phyloP scores from a whole-genome alignment of 1,139 yeast genomes.

The Nakaseomyces nivariensis region DNA sequence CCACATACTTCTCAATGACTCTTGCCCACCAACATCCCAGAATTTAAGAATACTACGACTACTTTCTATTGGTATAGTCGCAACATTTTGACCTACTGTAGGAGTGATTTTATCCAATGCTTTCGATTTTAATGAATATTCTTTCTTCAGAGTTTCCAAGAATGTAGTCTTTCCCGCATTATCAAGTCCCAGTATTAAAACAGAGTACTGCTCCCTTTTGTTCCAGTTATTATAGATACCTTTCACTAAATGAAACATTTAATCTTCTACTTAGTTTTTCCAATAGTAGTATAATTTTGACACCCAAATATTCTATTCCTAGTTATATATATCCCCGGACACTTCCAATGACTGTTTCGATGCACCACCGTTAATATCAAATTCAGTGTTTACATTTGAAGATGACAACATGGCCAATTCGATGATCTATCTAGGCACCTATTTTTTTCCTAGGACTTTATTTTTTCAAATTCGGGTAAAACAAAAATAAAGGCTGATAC shows the following conservation, averaged over 20 bases:
- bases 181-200: constrained; percentile 80
- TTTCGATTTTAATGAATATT: constrained; percentile 34
- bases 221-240: constrained; percentile 50
- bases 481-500: no score
- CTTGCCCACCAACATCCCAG: constrained; percentile 97
- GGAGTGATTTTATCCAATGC: constrained; percentile 44
- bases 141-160: constrained; percentile 50
- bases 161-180: constrained; percentile 93
- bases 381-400: neutral
- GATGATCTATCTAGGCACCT: neutral
- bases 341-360: no score
- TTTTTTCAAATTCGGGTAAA: no score
- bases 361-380: no score
- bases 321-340: no score
- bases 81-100: constrained; percentile 71
- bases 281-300: no score
- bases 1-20: constrained; percentile 75
- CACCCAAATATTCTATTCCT: no score
- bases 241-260: constrained; percentile 57
- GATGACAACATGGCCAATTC: neutral
- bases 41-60: constrained; percentile 54
- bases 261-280: neutral
- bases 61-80: constrained; percentile 37
- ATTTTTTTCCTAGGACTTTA: neutral
- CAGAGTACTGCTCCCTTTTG: constrained; percentile 55